Percentiles rank a stretch among this genome's conserved stretches.
Conservation (phyloP, 345 rosid species). For the Microthlaspi erraticum region DNA sequence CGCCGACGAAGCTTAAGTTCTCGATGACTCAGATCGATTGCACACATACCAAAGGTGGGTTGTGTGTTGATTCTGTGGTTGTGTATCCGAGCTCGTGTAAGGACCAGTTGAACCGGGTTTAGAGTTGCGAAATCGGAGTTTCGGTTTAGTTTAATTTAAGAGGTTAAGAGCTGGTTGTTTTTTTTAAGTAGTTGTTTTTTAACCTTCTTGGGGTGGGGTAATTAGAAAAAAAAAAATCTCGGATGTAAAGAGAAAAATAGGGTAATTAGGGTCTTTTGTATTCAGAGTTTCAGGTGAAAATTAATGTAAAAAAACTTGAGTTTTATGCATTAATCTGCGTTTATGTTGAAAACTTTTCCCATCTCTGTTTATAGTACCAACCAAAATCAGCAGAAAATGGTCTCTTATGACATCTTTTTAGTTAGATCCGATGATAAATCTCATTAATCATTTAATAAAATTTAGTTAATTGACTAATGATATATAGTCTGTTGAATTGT, state of each 20-base stretch:
- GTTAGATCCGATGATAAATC: background rate
- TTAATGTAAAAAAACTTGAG: too few species aligned
- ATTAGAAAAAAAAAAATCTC: background rate
- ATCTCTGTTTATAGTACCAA: too few species aligned
- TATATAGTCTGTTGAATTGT: background rate
- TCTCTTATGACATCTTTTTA: background rate
- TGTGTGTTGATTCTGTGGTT: conserved; percentile 77
- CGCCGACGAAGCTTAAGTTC: conserved; percentile 63
- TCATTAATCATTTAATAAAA: background rate
- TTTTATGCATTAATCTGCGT: too few species aligned
- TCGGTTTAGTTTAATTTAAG: conserved; percentile 36
- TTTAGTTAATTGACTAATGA: too few species aligned
- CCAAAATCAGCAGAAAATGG: background rate
- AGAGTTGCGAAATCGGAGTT: conserved; percentile 28
- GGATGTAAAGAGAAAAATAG: conserved; percentile 10
- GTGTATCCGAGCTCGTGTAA: conserved; percentile 70
- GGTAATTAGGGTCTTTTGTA: conserved; percentile 11
- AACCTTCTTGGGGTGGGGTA: conserved; percentile 21
- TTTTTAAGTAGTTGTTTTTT: conserved; percentile 14
- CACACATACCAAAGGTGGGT: conserved; percentile 97
- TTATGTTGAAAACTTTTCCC: too few species aligned
- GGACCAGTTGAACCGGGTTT: conserved; percentile 68
- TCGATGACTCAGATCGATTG: conserved; percentile 97
- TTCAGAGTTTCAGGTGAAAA: background rate
- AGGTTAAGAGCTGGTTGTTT: conserved; percentile 36